A percentile compares a stretch with the other conserved stretches of the same genome.
These are phyloP conservation scores for Macrolepiota albuminosa DNA, from an alignment of 768 basidiomycete genomes.

Conservation along the genomic window DNA sequence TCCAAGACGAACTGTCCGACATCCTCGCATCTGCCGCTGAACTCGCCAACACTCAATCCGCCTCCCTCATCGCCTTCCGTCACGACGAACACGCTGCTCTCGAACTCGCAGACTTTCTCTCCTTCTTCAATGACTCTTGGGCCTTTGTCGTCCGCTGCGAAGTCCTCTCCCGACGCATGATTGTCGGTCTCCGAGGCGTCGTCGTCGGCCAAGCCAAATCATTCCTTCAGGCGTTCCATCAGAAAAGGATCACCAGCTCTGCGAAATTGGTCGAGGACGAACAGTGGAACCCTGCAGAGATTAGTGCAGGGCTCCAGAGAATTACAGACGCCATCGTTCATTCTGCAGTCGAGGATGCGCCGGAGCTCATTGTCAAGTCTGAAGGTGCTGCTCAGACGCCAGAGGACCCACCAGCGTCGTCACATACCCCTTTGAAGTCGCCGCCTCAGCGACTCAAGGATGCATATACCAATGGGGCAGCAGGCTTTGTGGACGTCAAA, in stretches of 20 bases:
- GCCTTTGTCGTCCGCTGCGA: constrained; percentile 87
- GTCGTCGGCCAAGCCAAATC: constrained; percentile 86
- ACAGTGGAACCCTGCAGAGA: constrained; percentile 83
- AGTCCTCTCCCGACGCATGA: constrained; percentile 82
- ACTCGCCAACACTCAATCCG: constrained; percentile 76
- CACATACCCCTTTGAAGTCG: neutral
- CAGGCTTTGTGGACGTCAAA: constrained; percentile 1
- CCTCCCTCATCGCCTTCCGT: constrained; percentile 72
- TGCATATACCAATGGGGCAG: neutral
- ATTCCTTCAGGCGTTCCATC: constrained; percentile 86
- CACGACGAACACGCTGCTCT: constrained; percentile 77
- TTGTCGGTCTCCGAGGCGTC: constrained; percentile 84
- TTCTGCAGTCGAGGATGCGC: constrained; percentile 77
- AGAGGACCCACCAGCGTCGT: neutral
- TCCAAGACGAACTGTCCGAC: constrained; percentile 67
- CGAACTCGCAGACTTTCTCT: constrained; percentile 68
- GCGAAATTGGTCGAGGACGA: constrained; percentile 96
- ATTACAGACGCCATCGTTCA: constrained; percentile 72
- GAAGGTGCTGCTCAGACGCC: constrained; percentile 3
- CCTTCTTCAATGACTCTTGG: constrained; percentile 85
- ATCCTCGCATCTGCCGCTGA: constrained; percentile 79
- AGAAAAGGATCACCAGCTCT: constrained; percentile 67
- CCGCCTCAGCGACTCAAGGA: neutral
- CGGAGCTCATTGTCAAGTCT: constrained; percentile 48
- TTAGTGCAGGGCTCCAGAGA: constrained; percentile 61